Conservation (phyloP, 1,284 basidiomycete species). For the Cryptococcus deneoformans region DNA sequence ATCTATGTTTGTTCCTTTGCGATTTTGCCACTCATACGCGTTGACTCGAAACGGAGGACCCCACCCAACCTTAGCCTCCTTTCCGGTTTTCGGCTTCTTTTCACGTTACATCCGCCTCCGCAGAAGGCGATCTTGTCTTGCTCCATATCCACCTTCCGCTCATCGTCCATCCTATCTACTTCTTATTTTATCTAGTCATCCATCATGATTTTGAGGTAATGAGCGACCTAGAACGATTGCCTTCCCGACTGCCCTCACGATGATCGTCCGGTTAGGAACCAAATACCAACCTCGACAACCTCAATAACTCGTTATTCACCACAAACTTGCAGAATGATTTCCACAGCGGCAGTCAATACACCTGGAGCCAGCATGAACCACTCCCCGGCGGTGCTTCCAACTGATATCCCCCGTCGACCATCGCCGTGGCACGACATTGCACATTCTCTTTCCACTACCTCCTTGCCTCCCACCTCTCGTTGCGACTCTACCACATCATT, state of each 20-base stretch:
- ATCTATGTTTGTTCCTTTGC: too few relatives aligned
- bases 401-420: slow-evolving; percentile 27
- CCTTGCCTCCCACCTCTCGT: slow-evolving; percentile 14
- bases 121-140: slow-evolving; percentile 30
- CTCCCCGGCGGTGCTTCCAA: slow-evolving; percentile 3
- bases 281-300: not conserved
- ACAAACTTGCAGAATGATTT: not conserved
- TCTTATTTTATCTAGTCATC: not conserved
- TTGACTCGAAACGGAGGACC: too few relatives aligned
- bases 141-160: slow-evolving; percentile 43
- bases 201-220: not conserved
- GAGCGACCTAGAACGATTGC: not conserved
- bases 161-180: slow-evolving; percentile 9
- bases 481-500: slow-evolving; percentile 10
- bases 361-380: too few relatives aligned
- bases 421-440: slow-evolving; percentile 47
- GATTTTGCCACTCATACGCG: too few relatives aligned
- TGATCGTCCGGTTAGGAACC: slow-evolving; percentile 2
- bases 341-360: not conserved
- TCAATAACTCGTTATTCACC: not conserved
- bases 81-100: slow-evolving; percentile 29
- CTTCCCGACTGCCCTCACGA: not conserved
- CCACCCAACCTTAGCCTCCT: too few relatives aligned
- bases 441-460: slow-evolving; percentile 36
- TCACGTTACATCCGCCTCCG: slow-evolving; percentile 52